Conservation (phyloP, 73 alveolate genomes). For the Paraurostyla sp. region DNA sequence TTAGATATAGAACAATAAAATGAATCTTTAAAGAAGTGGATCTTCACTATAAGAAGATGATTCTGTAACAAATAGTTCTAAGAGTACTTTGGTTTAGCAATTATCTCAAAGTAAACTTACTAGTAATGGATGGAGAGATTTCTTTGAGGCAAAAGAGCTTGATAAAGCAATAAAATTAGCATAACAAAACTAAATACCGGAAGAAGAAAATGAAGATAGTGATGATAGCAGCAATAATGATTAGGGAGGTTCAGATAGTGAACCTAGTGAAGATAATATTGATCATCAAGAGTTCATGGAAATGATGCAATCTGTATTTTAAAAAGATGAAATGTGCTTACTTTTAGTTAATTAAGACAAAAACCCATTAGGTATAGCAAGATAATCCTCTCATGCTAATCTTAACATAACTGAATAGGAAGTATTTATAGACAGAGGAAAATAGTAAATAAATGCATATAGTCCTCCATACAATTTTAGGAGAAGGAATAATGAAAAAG, state of each 20-base stretch:
- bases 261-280: constrained; percentile 63
- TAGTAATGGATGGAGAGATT: constrained; percentile 50
- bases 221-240: constrained; percentile 27
- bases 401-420: background rate
- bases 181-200: background rate
- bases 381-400: background rate
- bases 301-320: constrained; percentile 13
- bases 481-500: constrained; percentile 1
- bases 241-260: constrained; percentile 56
- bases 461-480: constrained; percentile 25
- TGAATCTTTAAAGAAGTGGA: too few species aligned
- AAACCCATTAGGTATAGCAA: background rate
- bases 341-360: background rate
- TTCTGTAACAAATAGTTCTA: constrained; percentile 12
- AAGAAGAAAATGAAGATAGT: constrained; percentile 36
- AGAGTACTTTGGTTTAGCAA: constrained; percentile 17
- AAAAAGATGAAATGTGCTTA: background rate
- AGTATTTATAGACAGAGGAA: background rate
- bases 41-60: constrained; percentile 36
- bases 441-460: background rate
- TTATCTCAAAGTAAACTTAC: background rate
- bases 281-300: constrained; percentile 33
- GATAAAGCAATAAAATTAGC: constrained; percentile 23
- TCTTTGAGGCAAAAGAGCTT: constrained; percentile 42
- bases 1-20: too few species aligned